Percentiles rank a stretch among this genome's conserved stretches.
phyloP scores from a whole-genome alignment of 768 basidiomycete genomes.

The Termitomyces heimii region DNA sequence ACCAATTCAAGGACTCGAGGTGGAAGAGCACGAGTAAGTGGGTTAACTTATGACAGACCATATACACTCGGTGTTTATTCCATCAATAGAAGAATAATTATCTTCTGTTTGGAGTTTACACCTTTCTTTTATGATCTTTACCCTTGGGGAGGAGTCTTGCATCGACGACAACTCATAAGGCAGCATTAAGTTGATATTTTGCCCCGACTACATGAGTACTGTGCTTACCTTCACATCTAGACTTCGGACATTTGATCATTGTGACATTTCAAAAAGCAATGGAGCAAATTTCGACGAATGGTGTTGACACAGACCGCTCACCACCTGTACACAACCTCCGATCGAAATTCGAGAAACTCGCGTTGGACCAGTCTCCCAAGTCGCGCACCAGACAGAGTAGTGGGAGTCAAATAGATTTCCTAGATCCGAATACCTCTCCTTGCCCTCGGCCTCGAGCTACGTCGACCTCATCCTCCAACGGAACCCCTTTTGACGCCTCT shows the following conservation, averaged over 20 bases:
- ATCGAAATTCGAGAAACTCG: slow-evolving; percentile 67
- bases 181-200: background rate
- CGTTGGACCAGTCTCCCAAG: slow-evolving; percentile 20
- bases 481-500: slow-evolving; percentile 18
- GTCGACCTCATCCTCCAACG: slow-evolving; percentile 25
- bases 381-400: background rate
- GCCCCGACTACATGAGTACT: background rate
- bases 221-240: background rate
- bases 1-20: background rate
- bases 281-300: slow-evolving; percentile 7
- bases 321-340: slow-evolving; percentile 66
- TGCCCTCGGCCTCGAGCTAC: slow-evolving; percentile 36
- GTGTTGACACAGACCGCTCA: slow-evolving; percentile 48
- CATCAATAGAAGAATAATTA: background rate
- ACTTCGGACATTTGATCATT: background rate
- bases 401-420: slow-evolving; percentile 12
- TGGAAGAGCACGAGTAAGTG: background rate
- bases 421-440: slow-evolving; percentile 18
- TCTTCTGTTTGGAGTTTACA: background rate
- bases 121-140: background rate
- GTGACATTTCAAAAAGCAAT: background rate
- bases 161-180: background rate
- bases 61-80: background rate
- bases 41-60: too few species aligned
- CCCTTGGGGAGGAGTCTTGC: background rate